A percentile compares a stretch with the other conserved stretches of the same genome.
These are phyloP conservation scores for Musa balbisiana DNA, from an alignment of 202 grass and related monocot species.

Conservation along the genomic window DNA sequence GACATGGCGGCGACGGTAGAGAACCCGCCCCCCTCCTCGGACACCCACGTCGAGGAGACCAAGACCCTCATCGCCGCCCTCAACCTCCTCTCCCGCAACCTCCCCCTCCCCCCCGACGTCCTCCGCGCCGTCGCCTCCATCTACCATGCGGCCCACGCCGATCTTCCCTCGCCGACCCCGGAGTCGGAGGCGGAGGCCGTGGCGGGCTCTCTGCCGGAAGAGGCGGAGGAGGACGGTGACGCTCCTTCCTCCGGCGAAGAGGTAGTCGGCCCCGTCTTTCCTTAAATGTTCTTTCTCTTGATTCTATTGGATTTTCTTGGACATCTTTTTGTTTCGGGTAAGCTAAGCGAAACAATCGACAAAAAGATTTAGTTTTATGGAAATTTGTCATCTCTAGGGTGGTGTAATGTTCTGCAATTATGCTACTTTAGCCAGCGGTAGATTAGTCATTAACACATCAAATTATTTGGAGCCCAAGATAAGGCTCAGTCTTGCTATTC, in stretches of 20 bases:
- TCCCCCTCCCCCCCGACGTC: slow-evolving; percentile 74
- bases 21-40: slow-evolving; percentile 9
- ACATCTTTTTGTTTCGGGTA: no score
- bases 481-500: background rate
- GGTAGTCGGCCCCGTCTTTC: background rate
- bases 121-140: slow-evolving; percentile 68
- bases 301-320: background rate
- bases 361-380: no score
- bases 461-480: background rate
- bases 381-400: no score
- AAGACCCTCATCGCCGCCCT: slow-evolving; percentile 82
- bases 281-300: background rate
- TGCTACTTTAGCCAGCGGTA: no score
- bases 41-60: slow-evolving; percentile 48
- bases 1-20: slow-evolving; percentile 71
- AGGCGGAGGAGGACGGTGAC: slow-evolving; percentile 1
- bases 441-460: background rate
- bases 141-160: slow-evolving; percentile 39
- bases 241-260: background rate
- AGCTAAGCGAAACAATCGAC: no score
- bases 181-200: slow-evolving; percentile 16
- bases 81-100: slow-evolving; percentile 93
- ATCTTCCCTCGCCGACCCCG: background rate
- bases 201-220: slow-evolving; percentile 6
- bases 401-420: no score